These are phyloP conservation scores for Gossypium sturtianum DNA, from an alignment of 345 rosid species.

Conservation along the genomic window DNA sequence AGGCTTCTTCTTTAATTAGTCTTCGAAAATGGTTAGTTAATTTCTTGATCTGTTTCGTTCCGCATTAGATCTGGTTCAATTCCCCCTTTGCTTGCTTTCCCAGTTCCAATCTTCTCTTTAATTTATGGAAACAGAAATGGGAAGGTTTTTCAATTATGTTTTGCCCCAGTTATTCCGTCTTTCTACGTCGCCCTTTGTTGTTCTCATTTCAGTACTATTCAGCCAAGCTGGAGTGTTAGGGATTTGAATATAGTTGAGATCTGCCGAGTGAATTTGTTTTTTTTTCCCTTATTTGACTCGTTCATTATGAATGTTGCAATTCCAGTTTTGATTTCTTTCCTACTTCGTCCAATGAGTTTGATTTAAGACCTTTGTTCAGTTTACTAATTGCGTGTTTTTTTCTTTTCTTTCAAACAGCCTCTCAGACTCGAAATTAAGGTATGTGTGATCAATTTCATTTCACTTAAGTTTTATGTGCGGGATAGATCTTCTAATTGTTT, in stretches of 20 bases:
- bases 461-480: neutral
- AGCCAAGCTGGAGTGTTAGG: neutral
- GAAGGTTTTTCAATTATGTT: neutral
- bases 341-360: neutral
- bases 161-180: neutral
- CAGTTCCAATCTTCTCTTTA: neutral
- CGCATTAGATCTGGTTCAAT: constrained; percentile 19
- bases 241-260: constrained; percentile 17
- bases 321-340: neutral
- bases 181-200: neutral
- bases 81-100: neutral
- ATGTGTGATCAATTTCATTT: constrained; percentile 5
- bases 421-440: constrained; percentile 48
- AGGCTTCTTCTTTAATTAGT: neutral
- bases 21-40: constrained; percentile 17
- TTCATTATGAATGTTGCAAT: neutral
- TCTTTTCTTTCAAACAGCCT: constrained; percentile 32
- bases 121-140: neutral
- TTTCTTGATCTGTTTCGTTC: constrained; percentile 2
- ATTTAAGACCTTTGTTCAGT: constrained; percentile 6
- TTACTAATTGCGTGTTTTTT: constrained; percentile 16
- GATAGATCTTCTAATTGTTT: neutral
- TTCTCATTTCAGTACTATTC: neutral
- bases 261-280: neutral
- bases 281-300: neutral